A percentile compares a stretch with the other conserved stretches of the same genome.
These are phyloP conservation scores for Raphanus sativus DNA, from an alignment of 345 rosid species.

Conservation along the genomic window DNA sequence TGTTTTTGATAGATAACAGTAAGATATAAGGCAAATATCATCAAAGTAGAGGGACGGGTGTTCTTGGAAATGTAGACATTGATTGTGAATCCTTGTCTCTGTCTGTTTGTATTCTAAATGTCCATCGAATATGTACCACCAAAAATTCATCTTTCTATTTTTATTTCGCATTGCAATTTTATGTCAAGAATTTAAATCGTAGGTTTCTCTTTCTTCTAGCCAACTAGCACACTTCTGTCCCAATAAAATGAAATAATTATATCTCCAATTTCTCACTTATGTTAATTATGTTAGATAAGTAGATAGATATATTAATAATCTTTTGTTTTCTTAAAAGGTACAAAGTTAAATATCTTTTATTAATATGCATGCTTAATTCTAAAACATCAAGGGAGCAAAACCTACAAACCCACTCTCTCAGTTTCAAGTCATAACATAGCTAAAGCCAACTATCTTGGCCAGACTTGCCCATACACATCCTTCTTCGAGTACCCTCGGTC, in stretches of 20 bases:
- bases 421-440: constrained; percentile 2
- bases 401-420: not conserved
- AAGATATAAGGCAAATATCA: constrained; percentile 21
- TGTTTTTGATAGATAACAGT: constrained; percentile 4
- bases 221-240: constrained; percentile 33
- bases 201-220: constrained; percentile 38
- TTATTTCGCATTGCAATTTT: too few species aligned
- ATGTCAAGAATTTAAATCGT: constrained; percentile 16
- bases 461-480: constrained; percentile 81
- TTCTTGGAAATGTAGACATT: constrained; percentile 34
- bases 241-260: not conserved
- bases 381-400: not conserved
- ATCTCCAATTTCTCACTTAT: too few species aligned
- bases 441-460: constrained; percentile 54
- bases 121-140: constrained; percentile 35
- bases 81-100: constrained; percentile 37
- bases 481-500: constrained; percentile 68
- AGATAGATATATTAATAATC: too few species aligned
- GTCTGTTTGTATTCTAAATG: constrained; percentile 36
- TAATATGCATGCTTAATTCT: not conserved
- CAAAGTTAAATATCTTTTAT: too few species aligned
- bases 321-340: too few species aligned
- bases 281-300: too few species aligned
- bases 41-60: constrained; percentile 33
- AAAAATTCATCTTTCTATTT: not conserved